These are phyloP conservation scores for Cyclotella atomus DNA, from an alignment of 108 stramenopile species.

Conservation along the genomic window DNA sequence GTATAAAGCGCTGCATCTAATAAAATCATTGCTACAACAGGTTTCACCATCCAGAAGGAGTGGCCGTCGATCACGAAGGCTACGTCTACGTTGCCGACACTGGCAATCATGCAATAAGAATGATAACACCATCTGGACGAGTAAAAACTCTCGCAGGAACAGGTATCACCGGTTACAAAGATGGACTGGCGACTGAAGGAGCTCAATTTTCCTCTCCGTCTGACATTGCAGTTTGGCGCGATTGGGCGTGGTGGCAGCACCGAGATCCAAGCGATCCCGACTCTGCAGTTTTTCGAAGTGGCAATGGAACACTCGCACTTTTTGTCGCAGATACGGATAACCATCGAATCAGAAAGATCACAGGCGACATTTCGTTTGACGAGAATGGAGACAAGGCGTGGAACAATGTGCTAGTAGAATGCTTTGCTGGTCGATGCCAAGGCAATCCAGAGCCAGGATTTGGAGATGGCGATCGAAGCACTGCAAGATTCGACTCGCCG, in stretches of 20 bases:
- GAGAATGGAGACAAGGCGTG: slow-evolving; percentile 41
- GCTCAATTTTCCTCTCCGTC: slow-evolving; percentile 72
- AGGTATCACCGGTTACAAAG: slow-evolving; percentile 37
- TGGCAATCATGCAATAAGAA: slow-evolving; percentile 83
- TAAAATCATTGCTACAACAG: slow-evolving; percentile 9
- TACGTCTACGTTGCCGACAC: slow-evolving; percentile 88
- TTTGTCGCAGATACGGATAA: slow-evolving; percentile 85
- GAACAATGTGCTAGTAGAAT: slow-evolving; percentile 56
- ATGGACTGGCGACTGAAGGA: slow-evolving; percentile 42
- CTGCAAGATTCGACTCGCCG: slow-evolving; percentile 78
- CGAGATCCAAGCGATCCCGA: slow-evolving; percentile 45
- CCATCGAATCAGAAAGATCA: slow-evolving; percentile 73
- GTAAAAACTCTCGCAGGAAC: slow-evolving; percentile 81
- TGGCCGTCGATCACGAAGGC: slow-evolving; percentile 83
- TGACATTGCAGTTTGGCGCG: slow-evolving; percentile 72
- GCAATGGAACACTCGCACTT: slow-evolving; percentile 42
- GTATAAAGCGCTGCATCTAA: no score
- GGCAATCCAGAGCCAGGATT: slow-evolving; percentile 66
- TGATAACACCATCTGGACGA: slow-evolving; percentile 56
- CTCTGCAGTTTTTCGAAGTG: slow-evolving; percentile 45
- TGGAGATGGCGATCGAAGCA: slow-evolving; percentile 62
- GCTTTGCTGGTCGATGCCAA: slow-evolving; percentile 64
- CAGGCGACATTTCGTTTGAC: slow-evolving; percentile 33
- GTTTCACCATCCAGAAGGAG: slow-evolving; percentile 74
- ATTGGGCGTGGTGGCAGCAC: slow-evolving; percentile 61